Percentiles rank a stretch among this genome's conserved stretches.
phyloP scores from a whole-genome alignment of 108 stramenopile species.

The Epithemia pelagica region DNA sequence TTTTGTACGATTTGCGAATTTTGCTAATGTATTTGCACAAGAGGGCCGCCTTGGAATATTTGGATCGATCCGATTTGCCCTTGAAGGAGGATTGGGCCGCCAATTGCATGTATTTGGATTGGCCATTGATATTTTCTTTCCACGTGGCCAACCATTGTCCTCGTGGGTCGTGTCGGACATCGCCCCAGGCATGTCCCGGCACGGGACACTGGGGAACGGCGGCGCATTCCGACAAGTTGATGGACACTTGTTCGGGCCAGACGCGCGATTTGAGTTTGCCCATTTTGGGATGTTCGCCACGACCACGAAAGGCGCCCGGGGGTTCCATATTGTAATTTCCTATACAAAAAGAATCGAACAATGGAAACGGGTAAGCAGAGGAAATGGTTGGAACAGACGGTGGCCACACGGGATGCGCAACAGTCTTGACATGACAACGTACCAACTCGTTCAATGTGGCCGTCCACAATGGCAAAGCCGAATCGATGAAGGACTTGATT shows the following conservation, averaged over 20 bases:
- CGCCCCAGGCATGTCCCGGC: constrained; percentile 96
- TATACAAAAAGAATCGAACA: no score
- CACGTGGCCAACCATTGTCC: constrained; percentile 98
- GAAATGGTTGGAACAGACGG: no score
- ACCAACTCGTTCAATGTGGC: constrained; percentile 91
- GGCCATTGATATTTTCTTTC: constrained; percentile 95
- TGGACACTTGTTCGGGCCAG: constrained; percentile 80
- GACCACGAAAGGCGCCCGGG: constrained; percentile 96
- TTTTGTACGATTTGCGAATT: constrained; percentile 90
- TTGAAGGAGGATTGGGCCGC: constrained; percentile 97
- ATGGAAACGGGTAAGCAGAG: no score
- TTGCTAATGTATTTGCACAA: constrained; percentile 94
- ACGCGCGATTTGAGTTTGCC: constrained; percentile 95
- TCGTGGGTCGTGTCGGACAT: constrained; percentile 91
- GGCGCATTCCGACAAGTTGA: constrained; percentile 82
- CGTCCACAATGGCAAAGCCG: constrained; percentile 94
- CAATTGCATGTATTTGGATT: constrained; percentile 98
- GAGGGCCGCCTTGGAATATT: constrained; percentile 97
- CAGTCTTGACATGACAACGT: not conserved
- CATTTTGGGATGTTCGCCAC: constrained; percentile 99
- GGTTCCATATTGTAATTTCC: constrained; percentile 93
- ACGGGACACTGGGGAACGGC: constrained; percentile 84
- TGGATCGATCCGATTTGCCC: constrained; percentile 95
- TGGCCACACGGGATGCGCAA: not conserved
- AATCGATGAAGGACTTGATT: constrained; percentile 73